Base-by-base conservation (phyloP, 345 rosid species). In the Pugionium dolabratum region DNA sequence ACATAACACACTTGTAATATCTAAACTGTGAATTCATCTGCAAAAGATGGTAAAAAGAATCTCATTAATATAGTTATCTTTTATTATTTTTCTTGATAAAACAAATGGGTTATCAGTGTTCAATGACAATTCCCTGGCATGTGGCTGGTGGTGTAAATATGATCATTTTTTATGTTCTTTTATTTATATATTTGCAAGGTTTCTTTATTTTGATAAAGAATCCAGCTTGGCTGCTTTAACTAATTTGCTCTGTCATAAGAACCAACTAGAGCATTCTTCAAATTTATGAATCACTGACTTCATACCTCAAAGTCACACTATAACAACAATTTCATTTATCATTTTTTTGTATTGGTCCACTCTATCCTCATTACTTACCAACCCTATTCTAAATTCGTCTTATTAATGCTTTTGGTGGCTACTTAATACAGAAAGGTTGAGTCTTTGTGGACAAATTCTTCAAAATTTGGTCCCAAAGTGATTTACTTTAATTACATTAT, bases 181-280 rank as follows among this genome's bases (percentile, higher is more conserved):
- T 18, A 32, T 25, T 46, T 35, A 28, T 18, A 2, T 3, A 7
- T 9, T 28, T 49, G 7, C 2, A 52, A 43, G 41, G 50, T 43
- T 59, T 59, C 53, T 59, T 34, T 34, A 11, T 34, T 59, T 4
- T 57, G 67, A 61, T 11, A 62, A 26, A 32, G 58, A 62, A 45
- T 44, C 54, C 54, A 70, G 27, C 59, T 34, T 71, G 69, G 48
- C 62, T 64, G 64, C 70, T 18, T 56, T 72, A 57, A 64, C 60
- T 57, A 29, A 63, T 10, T 71, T 56, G 54, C 26, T 54, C 63
- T 40, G 65, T 57, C 52, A 55, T 3, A 48, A 2, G 48, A 49
- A 70, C 64, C 70, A 64, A 55, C 65, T 40, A 55, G 64, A 63
- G 39, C 75, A 62, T 64, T 62, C 65, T 32, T 57, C 60, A 64